A percentile compares a stretch with the other conserved stretches of the same genome.
Conservation (phyloP, 2,329 filamentous ascomycete genomes). For the Claviceps cyperi region DNA sequence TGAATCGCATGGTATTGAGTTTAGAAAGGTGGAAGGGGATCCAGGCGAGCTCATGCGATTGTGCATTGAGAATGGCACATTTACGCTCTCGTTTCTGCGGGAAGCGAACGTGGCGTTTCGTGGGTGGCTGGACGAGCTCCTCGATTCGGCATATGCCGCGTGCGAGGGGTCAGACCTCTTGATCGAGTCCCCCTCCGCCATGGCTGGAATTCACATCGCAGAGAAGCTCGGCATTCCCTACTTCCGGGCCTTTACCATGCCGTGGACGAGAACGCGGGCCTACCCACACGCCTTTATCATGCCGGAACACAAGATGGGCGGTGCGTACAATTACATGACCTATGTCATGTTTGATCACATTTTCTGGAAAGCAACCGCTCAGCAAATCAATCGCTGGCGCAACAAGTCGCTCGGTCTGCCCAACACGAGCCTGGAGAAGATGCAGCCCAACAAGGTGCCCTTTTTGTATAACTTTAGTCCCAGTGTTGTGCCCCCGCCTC, state of each 20-base stretch:
- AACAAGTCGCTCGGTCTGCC: slow-evolving; percentile 65
- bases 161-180: slow-evolving; percentile 80
- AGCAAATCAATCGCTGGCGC: slow-evolving; percentile 87
- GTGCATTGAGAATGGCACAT: slow-evolving; percentile 94
- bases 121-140: slow-evolving; percentile 84
- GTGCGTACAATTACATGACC: slow-evolving; percentile 85
- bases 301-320: slow-evolving; percentile 85
- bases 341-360: slow-evolving; percentile 95
- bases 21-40: slow-evolving; percentile 76
- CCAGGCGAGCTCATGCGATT: slow-evolving; percentile 89
- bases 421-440: slow-evolving; percentile 71
- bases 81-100: slow-evolving; percentile 78
- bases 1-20: slow-evolving; percentile 84
- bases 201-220: slow-evolving; percentile 95
- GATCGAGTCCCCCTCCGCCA: slow-evolving; percentile 90
- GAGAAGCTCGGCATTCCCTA: slow-evolving; percentile 88
- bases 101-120: slow-evolving; percentile 82
- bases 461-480: slow-evolving; percentile 97
- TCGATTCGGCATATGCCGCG: slow-evolving; percentile 66
- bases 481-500: slow-evolving; percentile 78
- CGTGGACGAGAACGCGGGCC: slow-evolving; percentile 88
- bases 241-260: slow-evolving; percentile 96
- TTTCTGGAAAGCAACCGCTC: slow-evolving; percentile 87
- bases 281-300: slow-evolving; percentile 96
- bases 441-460: slow-evolving; percentile 95